Percentiles rank a stretch among this genome's conserved stretches.
phyloP scores from a whole-genome alignment of 805 yeast species.

The Lipomyces sp. region DNA sequence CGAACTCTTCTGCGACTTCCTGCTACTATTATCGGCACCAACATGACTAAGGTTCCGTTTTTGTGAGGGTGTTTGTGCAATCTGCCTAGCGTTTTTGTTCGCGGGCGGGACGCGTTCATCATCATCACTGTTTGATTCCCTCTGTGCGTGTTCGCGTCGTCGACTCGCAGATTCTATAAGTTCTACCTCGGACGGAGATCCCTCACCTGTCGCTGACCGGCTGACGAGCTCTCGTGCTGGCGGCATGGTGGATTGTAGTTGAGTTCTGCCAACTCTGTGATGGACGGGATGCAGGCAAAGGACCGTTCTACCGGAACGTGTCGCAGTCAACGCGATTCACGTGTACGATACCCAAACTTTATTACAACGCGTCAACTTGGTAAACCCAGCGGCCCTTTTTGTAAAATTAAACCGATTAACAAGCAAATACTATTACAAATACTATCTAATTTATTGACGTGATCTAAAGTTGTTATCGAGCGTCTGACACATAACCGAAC shows the following conservation, averaged over 20 bases:
- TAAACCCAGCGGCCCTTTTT: too few species aligned
- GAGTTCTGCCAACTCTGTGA: not conserved
- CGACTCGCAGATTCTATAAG: not conserved
- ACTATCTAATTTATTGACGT: too few species aligned
- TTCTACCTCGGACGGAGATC: conserved; percentile 3
- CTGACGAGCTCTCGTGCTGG: conserved; percentile 2
- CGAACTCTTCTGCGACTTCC: conserved; percentile 1
- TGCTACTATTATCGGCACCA: conserved; percentile 1
- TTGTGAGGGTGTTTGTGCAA: not conserved
- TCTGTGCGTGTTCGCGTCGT: conserved; percentile 5
- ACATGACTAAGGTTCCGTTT: conserved; percentile 13
- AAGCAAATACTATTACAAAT: too few species aligned
- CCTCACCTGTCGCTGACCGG: not conserved
- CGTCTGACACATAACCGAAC: too few species aligned
- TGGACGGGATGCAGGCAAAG: not conserved
- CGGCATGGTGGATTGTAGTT: conserved; percentile 7
- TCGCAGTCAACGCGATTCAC: too few species aligned
- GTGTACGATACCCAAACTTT: not conserved
- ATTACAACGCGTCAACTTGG: too few species aligned
- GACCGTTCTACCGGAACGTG: too few species aligned
- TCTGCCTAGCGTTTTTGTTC: not conserved
- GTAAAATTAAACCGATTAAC: too few species aligned
- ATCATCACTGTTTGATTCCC: conserved; percentile 7
- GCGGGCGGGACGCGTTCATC: conserved; percentile 11
- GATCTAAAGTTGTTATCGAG: too few species aligned